Evolutionary conservation across 2,329 filamentous ascomycete species (phyloP), one percentile per base, ranked within the genome.

Genomic region (Cadophora sp.): DNA sequence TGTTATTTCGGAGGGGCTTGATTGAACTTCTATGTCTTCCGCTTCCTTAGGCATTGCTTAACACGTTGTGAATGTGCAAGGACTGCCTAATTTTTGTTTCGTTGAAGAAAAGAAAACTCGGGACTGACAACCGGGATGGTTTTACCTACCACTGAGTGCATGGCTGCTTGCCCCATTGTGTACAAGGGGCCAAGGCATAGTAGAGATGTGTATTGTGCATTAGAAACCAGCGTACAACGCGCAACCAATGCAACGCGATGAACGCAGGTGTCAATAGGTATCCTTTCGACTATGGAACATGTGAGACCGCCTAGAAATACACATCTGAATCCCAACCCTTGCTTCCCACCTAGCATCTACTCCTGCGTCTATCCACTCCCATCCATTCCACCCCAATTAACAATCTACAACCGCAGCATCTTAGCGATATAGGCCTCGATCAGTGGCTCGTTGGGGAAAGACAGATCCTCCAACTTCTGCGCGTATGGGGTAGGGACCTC

Each of bases 401-500:
- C 51, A 56, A 66, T 75, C 83, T 89, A 96, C 78, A 96, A 83
- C 73, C 89, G 87, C 78, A 99, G 85, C 75, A 98, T 85, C 89
- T 97, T 98, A 74, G 91, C 93, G 64, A 91, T 91, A 79, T 96
- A 95, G 75, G 91, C 84, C 80, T 93, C 91, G 78, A 99, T 97
- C 75, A 97, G 85, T 72, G 89, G 81, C 84, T 97, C 93, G 73
- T 90, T 92, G 60, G 96, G 96, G 91, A 99, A 99, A 76, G 86
- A 86, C 93, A 99, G 91, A 82, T 96, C 89, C 87, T 99, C 96
- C 66, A 99, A 87, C 79, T 93, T 92, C 81, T 91, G 85, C 67
- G 96, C 95, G 79, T 99, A 98, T 45, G 96, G 96, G 8, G 96
- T 99, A 59, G 96, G 96, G 14, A 99, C 96, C 80, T 99, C 96